phyloP scores from a whole-genome alignment of 495 filamentous ascomycete species.

The Penicillium riverlandense region DNA sequence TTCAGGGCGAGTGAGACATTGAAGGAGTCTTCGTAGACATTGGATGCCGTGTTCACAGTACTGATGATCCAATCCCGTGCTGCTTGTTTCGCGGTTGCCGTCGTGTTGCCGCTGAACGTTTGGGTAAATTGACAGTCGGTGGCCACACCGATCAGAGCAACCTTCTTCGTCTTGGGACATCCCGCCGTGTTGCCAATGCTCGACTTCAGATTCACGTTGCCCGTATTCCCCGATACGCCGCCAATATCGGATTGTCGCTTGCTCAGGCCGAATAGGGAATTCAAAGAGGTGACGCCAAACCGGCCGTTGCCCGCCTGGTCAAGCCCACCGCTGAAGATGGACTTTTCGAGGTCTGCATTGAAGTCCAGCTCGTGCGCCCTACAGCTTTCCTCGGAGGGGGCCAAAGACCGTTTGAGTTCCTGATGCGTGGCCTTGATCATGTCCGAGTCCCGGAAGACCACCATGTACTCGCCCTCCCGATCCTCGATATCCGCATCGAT shows the following conservation, averaged over 20 bases:
- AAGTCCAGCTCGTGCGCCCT: conserved; percentile 60
- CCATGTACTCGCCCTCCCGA: conserved; percentile 69
- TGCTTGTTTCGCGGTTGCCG: conserved; percentile 33
- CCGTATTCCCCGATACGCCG: conserved; percentile 61
- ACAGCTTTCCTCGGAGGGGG: conserved; percentile 38
- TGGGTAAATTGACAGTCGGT: conserved; percentile 84
- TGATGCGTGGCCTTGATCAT: conserved; percentile 43
- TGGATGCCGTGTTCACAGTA: conserved; percentile 80
- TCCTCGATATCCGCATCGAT: conserved; percentile 65
- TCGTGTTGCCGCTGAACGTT: conserved; percentile 47
- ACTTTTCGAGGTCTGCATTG: conserved; percentile 60
- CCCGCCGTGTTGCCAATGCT: conserved; percentile 78
- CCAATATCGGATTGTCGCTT: conserved; percentile 48
- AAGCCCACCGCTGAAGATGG: conserved; percentile 45
- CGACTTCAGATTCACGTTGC: conserved; percentile 70
- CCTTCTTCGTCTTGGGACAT: conserved; percentile 80
- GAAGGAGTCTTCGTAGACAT: conserved; percentile 81
- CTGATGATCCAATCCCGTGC: conserved; percentile 68
- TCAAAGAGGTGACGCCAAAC: conserved; percentile 49
- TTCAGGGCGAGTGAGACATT: conserved; percentile 87
- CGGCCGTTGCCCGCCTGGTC: conserved; percentile 27
- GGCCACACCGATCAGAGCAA: conserved; percentile 86
- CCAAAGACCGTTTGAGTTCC: conserved; percentile 46
- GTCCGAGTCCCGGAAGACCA: conserved; percentile 88
- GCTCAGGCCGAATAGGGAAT: conserved; percentile 47